These are phyloP conservation scores for Ascochyta pisi DNA, from an alignment of 2,329 filamentous ascomycete genomes.

Conservation along the genomic window DNA sequence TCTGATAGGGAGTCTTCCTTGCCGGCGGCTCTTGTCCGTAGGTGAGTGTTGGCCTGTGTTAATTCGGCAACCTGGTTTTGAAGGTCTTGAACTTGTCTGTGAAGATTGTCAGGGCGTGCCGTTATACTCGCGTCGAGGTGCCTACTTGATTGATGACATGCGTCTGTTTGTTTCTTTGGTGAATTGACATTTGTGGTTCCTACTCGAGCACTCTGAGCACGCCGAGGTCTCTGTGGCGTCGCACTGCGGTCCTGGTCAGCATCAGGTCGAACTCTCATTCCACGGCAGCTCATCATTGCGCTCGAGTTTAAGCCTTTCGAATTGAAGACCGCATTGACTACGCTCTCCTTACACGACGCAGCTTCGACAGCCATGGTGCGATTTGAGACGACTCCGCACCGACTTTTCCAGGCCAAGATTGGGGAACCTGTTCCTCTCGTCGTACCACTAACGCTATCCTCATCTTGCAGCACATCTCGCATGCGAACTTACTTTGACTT, in stretches of 20 bases:
- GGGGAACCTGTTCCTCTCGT: not conserved
- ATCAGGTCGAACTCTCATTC: not conserved
- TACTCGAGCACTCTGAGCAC: conserved; percentile 95
- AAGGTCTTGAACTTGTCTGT: conserved; percentile 87
- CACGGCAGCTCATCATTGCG: not conserved
- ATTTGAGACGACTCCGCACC: not conserved
- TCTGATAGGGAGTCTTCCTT: conserved; percentile 56
- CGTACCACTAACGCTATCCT: not conserved
- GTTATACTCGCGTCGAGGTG: conserved; percentile 11
- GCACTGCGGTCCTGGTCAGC: conserved; percentile 62
- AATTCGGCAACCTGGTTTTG: conserved; percentile 87
- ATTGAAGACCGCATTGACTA: no score
- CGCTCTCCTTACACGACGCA: no score
- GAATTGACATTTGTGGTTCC: conserved; percentile 97
- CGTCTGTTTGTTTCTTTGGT: conserved; percentile 98
- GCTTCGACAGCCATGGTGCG: not conserved
- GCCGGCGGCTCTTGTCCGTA: conserved; percentile 69
- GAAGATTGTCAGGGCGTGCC: conserved; percentile 18
- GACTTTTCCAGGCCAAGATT: no score
- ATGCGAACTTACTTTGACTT: conserved; percentile 63
- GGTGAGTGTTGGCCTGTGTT: conserved; percentile 77
- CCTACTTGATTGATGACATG: conserved; percentile 96
- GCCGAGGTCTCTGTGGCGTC: conserved; percentile 96
- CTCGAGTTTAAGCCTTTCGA: no score
- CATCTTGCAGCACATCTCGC: not conserved